Evolutionary conservation across 2,329 filamentous ascomycete species (phyloP).

Genomic region (Penicillium sp.): DNA sequence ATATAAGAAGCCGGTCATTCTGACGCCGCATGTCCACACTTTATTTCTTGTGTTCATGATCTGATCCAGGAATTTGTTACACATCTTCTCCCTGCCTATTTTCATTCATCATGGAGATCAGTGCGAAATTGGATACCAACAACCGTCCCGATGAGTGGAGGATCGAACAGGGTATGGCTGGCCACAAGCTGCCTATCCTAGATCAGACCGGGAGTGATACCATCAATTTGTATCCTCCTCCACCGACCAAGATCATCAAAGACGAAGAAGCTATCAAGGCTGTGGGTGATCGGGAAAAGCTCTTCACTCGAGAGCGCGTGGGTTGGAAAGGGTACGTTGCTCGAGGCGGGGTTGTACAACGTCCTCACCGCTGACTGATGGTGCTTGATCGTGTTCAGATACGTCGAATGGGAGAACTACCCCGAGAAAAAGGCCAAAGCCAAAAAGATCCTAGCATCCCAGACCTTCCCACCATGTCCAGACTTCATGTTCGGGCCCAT

Average conservation of each 20-base stretch:
- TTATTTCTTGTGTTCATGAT: background rate
- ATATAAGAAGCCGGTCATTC: background rate
- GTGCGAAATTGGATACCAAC: conserved; percentile 13
- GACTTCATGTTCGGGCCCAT: conserved; percentile 62
- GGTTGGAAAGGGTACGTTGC: conserved; percentile 52
- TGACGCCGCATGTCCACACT: background rate
- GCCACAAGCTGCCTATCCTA: conserved; percentile 51
- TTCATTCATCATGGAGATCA: conserved; percentile 8
- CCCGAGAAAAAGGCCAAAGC: conserved; percentile 68
- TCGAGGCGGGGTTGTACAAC: background rate
- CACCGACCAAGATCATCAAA: conserved; percentile 39
- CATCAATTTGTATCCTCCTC: conserved; percentile 30
- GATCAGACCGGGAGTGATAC: conserved; percentile 51
- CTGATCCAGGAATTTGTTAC: background rate
- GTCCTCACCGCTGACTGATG: conserved; percentile 4
- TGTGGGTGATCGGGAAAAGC: conserved; percentile 44
- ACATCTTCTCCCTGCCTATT: background rate
- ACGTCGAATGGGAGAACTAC: conserved; percentile 71
- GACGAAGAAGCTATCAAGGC: conserved; percentile 48
- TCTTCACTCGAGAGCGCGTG: conserved; percentile 50
- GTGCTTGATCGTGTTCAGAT: conserved; percentile 41
- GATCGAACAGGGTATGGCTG: conserved; percentile 57
- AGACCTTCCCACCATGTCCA: conserved; percentile 55
- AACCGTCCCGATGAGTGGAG: conserved; percentile 56
- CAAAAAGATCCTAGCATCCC: conserved; percentile 57